Percentiles rank a stretch among this genome's conserved stretches.
Conservation (phyloP, 2,329 filamentous ascomycete species). For the Diaporthe australafricana region DNA sequence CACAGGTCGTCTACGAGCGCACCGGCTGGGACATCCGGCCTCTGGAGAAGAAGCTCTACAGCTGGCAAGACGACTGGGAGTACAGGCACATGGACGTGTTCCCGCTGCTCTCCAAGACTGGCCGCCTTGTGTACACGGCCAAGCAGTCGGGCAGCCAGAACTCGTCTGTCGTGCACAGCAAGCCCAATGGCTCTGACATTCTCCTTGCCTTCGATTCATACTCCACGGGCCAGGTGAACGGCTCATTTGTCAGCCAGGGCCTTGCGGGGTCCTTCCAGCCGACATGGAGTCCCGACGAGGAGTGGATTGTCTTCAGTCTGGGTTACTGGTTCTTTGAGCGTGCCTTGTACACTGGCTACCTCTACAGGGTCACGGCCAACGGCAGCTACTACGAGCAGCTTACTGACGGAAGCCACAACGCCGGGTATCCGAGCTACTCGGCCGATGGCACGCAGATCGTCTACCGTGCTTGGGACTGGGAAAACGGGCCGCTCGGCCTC, state of each 20-base stretch:
- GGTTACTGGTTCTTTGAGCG: conserved; percentile 54
- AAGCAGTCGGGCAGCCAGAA: conserved; percentile 55
- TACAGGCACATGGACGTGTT: conserved; percentile 58
- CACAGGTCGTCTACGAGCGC: conserved; percentile 43
- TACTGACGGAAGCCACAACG: conserved; percentile 47
- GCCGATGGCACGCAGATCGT: conserved; percentile 50
- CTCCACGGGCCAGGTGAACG: conserved; percentile 3
- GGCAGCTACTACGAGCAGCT: conserved; percentile 44
- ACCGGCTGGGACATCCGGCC: conserved; percentile 46
- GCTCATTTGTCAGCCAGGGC: conserved; percentile 44
- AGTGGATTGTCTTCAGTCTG: conserved; percentile 52
- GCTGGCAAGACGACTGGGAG: conserved; percentile 54
- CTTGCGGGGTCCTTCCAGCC: conserved; percentile 54
- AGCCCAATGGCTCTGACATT: conserved; percentile 42
- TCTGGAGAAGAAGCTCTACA: conserved; percentile 51
- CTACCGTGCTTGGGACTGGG: conserved; percentile 45
- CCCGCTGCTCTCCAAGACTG: conserved; percentile 45
- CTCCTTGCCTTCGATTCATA: conserved; percentile 20
- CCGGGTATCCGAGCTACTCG: conserved; percentile 54
- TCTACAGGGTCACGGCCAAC: conserved; percentile 36
- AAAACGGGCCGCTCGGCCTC: conserved; percentile 44
- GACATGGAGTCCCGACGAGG: conserved; percentile 50
- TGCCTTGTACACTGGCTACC: conserved; percentile 37
- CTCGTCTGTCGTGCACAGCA: conserved; percentile 45
- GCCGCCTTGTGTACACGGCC: conserved; percentile 49